Evolutionary conservation across 805 yeast genomes (phyloP).

Genomic region (Zygosaccharomyces bisporus): DNA sequence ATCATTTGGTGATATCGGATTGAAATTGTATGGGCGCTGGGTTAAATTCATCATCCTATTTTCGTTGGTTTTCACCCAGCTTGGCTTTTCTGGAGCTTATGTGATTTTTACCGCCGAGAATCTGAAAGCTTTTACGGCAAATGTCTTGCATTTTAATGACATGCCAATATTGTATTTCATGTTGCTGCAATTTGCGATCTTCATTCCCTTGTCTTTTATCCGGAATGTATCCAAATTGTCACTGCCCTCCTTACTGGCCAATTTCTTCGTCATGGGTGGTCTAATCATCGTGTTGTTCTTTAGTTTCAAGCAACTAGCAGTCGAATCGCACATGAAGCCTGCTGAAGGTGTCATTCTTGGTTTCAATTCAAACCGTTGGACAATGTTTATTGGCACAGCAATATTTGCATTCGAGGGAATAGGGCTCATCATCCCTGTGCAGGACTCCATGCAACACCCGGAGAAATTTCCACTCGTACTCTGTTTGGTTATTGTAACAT

Average conservation of each 20-base stretch:
- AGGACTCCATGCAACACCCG: constrained; percentile 76
- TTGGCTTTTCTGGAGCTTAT: constrained; percentile 80
- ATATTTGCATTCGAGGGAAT: constrained; percentile 88
- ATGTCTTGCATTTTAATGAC: constrained; percentile 40
- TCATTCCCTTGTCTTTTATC: constrained; percentile 66
- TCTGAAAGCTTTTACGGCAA: constrained; percentile 55
- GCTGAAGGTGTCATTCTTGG: constrained; percentile 48
- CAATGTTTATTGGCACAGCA: constrained; percentile 76
- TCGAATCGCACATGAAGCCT: constrained; percentile 39
- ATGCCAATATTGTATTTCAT: constrained; percentile 46
- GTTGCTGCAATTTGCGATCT: constrained; percentile 50
- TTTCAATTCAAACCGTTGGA: constrained; percentile 57
- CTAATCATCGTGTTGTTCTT: constrained; percentile 59
- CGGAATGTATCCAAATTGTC: constrained; percentile 76
- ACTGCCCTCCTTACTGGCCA: constrained; percentile 66
- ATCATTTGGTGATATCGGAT: constrained; percentile 78
- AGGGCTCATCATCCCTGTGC: constrained; percentile 76
- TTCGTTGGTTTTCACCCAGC: constrained; percentile 66
- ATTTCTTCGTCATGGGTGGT: constrained; percentile 63
- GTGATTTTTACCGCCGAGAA: constrained; percentile 76
- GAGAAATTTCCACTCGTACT: constrained; percentile 67
- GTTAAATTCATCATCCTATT: constrained; percentile 59
- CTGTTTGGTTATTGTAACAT: constrained; percentile 56
- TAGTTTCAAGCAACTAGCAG: constrained; percentile 37
- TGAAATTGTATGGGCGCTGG: constrained; percentile 57